A percentile compares a stretch with the other conserved stretches of the same genome.
Conservation (phyloP, 2,329 filamentous ascomycete species). For the Endothia cerciana region DNA sequence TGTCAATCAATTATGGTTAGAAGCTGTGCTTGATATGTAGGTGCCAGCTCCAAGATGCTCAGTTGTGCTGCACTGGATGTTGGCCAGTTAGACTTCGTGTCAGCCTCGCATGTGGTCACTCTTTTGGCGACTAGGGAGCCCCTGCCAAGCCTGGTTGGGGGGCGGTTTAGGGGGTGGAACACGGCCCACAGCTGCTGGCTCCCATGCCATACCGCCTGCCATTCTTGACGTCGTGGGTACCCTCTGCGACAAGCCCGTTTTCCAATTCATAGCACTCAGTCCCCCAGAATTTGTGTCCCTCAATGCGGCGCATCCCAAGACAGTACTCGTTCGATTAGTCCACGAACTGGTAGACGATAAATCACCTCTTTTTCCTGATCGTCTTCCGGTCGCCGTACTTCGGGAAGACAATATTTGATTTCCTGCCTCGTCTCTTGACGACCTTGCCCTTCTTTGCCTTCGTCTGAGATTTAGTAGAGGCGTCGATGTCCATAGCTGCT, state of each 20-base stretch:
- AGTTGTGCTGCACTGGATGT: background rate
- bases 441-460: constrained; percentile 55
- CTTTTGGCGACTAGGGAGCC: constrained; percentile 13
- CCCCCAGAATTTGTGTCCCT: background rate
- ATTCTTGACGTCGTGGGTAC: background rate
- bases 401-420: constrained; percentile 62
- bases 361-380: constrained; percentile 46
- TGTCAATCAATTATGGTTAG: background rate
- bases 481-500: constrained; percentile 62
- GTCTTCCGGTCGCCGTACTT: constrained; percentile 58
- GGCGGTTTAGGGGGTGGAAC: constrained; percentile 13
- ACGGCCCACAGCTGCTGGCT: background rate
- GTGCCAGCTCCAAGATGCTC: constrained; percentile 5
- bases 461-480: constrained; percentile 40
- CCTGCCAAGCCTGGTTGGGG: constrained; percentile 12
- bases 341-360: background rate
- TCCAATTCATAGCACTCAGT: background rate
- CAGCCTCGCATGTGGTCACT: constrained; percentile 28
- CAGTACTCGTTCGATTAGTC: background rate
- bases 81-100: constrained; percentile 13
- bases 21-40: background rate
- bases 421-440: constrained; percentile 61
- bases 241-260: background rate
- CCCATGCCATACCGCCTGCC: constrained; percentile 1
- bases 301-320: background rate